A percentile compares a stretch with the other conserved stretches of the same genome.
Evolutionary conservation across 2,329 filamentous ascomycete species (phyloP).

Genomic region (Geosmithia putterillii): DNA sequence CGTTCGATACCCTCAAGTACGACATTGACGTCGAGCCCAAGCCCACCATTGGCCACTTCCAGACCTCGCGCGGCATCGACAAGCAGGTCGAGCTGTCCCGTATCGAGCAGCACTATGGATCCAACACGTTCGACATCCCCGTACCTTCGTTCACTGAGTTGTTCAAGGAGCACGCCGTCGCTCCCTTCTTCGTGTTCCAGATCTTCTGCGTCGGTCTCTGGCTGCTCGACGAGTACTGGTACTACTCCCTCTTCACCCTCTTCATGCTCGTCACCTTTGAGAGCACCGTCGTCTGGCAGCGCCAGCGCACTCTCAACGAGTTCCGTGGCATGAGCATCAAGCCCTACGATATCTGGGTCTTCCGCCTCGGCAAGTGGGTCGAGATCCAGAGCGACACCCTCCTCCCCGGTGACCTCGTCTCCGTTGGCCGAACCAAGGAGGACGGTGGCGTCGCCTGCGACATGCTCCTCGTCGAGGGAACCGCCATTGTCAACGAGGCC

Average conservation of each 20-base stretch:
- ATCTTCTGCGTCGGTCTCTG: slow-evolving; percentile 96
- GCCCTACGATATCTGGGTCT: slow-evolving; percentile 90
- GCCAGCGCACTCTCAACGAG: slow-evolving; percentile 87
- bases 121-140: slow-evolving; percentile 94
- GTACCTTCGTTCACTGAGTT: slow-evolving; percentile 92
- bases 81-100: slow-evolving; percentile 64
- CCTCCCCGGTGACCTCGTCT: slow-evolving; percentile 85
- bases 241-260: slow-evolving; percentile 96
- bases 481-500: slow-evolving; percentile 95
- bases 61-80: slow-evolving; percentile 64
- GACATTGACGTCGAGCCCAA: slow-evolving; percentile 77
- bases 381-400: slow-evolving; percentile 85
- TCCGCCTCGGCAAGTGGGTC: slow-evolving; percentile 75
- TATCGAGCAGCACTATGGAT: slow-evolving; percentile 84
- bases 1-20: slow-evolving; percentile 76
- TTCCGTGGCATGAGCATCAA: slow-evolving; percentile 99
- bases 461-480: slow-evolving; percentile 89
- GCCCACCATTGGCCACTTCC: slow-evolving; percentile 66
- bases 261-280: slow-evolving; percentile 98
- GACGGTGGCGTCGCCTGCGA: slow-evolving; percentile 95
- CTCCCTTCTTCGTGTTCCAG: slow-evolving; percentile 98
- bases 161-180: slow-evolving; percentile 96
- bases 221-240: slow-evolving; percentile 99
- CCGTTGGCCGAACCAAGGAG: slow-evolving; percentile 87
- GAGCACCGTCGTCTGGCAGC: slow-evolving; percentile 98